Evolutionary conservation across 805 yeast genomes (phyloP).

Genomic region (Metschnikowia santaceciliae): DNA sequence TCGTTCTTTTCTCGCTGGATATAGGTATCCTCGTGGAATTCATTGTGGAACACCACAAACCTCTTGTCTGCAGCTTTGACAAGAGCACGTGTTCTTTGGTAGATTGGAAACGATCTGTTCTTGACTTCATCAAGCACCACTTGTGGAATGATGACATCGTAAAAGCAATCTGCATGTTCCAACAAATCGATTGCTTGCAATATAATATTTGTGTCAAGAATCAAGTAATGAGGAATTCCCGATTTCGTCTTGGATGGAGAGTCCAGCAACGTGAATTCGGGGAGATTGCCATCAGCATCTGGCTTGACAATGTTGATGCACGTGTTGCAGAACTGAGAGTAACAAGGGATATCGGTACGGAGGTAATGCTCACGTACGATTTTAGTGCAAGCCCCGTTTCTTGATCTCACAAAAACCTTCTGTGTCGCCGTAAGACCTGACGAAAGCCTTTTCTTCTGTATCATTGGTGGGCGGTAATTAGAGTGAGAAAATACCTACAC

Average conservation of each 20-base stretch:
- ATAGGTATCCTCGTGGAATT: constrained; percentile 71
- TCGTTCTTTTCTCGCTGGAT: constrained; percentile 62
- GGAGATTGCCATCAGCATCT: constrained; percentile 65
- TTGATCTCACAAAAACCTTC: constrained; percentile 87
- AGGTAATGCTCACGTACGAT: constrained; percentile 92
- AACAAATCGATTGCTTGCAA: constrained; percentile 85
- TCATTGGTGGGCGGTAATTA: constrained; percentile 6
- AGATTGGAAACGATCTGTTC: constrained; percentile 82
- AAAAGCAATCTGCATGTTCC: constrained; percentile 72
- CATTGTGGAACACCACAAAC: constrained; percentile 90
- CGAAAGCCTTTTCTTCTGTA: constrained; percentile 33
- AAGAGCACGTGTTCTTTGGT: constrained; percentile 74
- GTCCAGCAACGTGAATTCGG: constrained; percentile 61
- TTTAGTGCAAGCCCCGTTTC: constrained; percentile 86
- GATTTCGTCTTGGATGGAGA: constrained; percentile 47
- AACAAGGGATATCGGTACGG: constrained; percentile 89
- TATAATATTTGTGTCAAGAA: constrained; percentile 85
- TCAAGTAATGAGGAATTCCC: constrained; percentile 72
- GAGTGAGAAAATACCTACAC: constrained; percentile 1
- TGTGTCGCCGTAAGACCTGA: constrained; percentile 61
- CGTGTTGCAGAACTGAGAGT: constrained; percentile 60
- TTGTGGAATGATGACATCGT: constrained; percentile 92
- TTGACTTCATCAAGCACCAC: constrained; percentile 91
- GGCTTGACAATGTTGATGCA: constrained; percentile 58
- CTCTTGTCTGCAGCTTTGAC: constrained; percentile 76